Evolutionary conservation across 331 rosid species (phyloP).

Genomic region (Telfairia occidentalis): DNA sequence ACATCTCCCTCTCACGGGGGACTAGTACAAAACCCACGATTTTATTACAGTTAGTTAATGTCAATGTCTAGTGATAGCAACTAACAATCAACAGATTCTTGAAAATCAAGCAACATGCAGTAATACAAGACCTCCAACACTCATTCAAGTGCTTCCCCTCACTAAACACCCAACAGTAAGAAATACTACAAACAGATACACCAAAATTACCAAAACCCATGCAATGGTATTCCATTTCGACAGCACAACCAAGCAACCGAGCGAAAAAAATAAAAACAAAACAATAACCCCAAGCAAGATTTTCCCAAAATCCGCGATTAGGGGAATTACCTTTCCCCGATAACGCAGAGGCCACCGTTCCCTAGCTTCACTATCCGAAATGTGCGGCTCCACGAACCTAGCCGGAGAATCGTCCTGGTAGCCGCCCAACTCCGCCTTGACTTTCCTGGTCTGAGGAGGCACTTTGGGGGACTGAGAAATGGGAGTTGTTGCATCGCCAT

Average conservation of each 20-base stretch:
- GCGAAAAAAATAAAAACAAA: no score
- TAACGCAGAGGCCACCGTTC: conserved; percentile 53
- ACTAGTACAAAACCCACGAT: not conserved
- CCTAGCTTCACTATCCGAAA: conserved; percentile 33
- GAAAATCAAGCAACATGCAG: not conserved
- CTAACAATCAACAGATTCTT: not conserved
- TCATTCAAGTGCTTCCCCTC: not conserved
- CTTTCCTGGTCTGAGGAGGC: not conserved
- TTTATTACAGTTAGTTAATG: not conserved
- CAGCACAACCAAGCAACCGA: not conserved
- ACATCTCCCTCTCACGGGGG: not conserved
- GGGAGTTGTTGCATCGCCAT: not conserved
- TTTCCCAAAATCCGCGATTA: no score
- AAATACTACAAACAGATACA: not conserved
- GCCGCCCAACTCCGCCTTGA: not conserved
- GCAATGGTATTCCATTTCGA: not conserved
- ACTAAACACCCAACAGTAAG: no score
- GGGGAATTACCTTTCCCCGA: conserved; percentile 18
- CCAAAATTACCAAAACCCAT: not conserved
- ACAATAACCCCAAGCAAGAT: not conserved
- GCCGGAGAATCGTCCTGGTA: conserved; percentile 17
- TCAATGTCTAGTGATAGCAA: not conserved
- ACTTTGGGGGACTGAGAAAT: not conserved
- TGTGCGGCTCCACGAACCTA: conserved; percentile 25
- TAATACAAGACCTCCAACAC: not conserved